Evolutionary conservation across 148 eudicot species (phyloP).

Genomic region (Arctostaphylos glauca): DNA sequence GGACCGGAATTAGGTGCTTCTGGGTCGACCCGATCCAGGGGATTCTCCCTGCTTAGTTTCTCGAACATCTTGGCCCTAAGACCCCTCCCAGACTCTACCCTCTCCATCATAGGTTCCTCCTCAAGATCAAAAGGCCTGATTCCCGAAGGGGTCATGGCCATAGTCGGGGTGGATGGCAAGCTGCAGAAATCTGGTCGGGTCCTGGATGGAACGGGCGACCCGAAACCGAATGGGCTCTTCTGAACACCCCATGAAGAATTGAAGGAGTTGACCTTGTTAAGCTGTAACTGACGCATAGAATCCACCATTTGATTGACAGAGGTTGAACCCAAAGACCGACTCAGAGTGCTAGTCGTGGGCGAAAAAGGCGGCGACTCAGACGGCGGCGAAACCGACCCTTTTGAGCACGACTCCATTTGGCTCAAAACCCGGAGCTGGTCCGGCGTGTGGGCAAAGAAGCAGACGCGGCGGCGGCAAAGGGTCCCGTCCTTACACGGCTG

Average conservation of each 20-base stretch:
- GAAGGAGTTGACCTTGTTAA: constrained; percentile 51
- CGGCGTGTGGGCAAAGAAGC: constrained; percentile 79
- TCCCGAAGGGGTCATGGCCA: constrained; percentile 32
- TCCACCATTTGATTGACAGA: constrained; percentile 44
- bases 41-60: constrained; percentile 73
- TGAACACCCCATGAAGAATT: constrained; percentile 34
- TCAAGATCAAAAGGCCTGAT: constrained; percentile 40
- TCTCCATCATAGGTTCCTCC: constrained; percentile 60
- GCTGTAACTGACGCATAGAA: constrained; percentile 54
- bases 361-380: constrained; percentile 43
- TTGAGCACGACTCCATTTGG: constrained; percentile 22
- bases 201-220: constrained; percentile 19
- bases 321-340: constrained; percentile 30
- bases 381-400: constrained; percentile 23
- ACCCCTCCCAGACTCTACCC: constrained; percentile 76
- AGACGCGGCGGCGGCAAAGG: constrained; percentile 55
- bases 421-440: constrained; percentile 58
- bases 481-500: constrained; percentile 78
- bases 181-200: constrained; percentile 50
- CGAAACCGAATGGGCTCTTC: constrained; percentile 30
- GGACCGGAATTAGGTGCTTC: constrained; percentile 32
- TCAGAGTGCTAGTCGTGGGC: constrained; percentile 27
- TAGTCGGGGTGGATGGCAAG: constrained; percentile 52
- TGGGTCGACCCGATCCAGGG: constrained; percentile 40
- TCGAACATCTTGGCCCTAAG: constrained; percentile 69